A percentile compares a stretch with the other conserved stretches of the same genome.
Conservation (phyloP, 148 eudicot species). For the Drosera capensis region DNA sequence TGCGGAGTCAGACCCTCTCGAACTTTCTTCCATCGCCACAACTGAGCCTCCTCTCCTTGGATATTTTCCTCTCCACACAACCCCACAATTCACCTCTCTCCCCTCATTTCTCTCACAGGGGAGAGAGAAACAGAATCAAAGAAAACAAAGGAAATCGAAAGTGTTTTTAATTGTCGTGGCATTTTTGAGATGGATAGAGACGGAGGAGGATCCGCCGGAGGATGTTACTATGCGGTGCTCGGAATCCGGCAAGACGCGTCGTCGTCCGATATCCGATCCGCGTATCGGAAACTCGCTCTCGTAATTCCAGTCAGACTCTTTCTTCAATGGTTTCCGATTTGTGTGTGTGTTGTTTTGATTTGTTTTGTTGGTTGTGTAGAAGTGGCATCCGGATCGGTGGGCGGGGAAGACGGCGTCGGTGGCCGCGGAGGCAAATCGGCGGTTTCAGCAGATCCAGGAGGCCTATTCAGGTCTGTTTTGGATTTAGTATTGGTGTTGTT, state of each 20-base stretch:
- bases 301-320: slow-evolving; percentile 18
- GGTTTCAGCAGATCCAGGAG: slow-evolving; percentile 90
- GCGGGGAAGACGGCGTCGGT: slow-evolving; percentile 34
- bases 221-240: slow-evolving; percentile 45
- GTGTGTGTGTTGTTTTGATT: too few species aligned
- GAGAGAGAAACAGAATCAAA: too few species aligned
- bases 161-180: too few species aligned
- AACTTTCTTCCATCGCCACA: too few species aligned
- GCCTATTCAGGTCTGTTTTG: slow-evolving; percentile 87
- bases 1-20: too few species aligned
- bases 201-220: slow-evolving; percentile 31
- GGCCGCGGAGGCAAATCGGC: slow-evolving; percentile 54
- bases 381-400: slow-evolving; percentile 90
- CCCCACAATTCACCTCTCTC: too few species aligned
- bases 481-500: too few species aligned
- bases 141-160: too few species aligned
- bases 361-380: slow-evolving; percentile 18
- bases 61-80: too few species aligned
- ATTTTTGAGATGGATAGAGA: too few species aligned
- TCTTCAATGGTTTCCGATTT: slow-evolving; percentile 1
- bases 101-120: too few species aligned
- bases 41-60: too few species aligned
- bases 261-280: slow-evolving; percentile 54
- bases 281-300: slow-evolving; percentile 84
- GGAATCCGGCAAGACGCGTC: slow-evolving; percentile 62